Evolutionary conservation across 768 basidiomycete genomes (phyloP).

Genomic region (Multifurca ochricompacta): DNA sequence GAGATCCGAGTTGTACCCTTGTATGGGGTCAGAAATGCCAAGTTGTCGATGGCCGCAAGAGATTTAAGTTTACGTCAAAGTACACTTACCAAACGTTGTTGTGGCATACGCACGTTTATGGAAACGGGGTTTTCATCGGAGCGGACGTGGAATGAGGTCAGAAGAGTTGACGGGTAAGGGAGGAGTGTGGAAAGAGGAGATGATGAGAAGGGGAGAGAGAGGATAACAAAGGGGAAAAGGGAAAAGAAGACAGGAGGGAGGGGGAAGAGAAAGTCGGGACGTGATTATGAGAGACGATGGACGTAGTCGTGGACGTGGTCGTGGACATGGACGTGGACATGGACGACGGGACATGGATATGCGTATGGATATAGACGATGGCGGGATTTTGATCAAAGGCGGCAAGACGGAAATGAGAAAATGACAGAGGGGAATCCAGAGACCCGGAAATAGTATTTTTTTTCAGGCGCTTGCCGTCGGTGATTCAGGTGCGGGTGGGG

Average conservation of each 20-base stretch:
- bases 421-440: background rate
- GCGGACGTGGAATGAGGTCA: conserved; percentile 6
- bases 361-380: background rate
- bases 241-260: background rate
- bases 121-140: conserved; percentile 9
- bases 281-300: too few species aligned
- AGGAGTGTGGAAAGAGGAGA: background rate
- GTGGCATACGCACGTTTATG: conserved; percentile 2
- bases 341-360: background rate
- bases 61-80: conserved; percentile 15
- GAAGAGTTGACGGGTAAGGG: too few species aligned
- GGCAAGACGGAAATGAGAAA: conserved; percentile 13
- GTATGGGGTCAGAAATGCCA: conserved; percentile 2
- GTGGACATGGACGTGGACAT: background rate
- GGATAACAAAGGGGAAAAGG: background rate
- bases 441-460: background rate
- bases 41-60: conserved; percentile 4
- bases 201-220: background rate
- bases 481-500: too few species aligned
- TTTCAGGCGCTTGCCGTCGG: background rate
- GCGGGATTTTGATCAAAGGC: background rate
- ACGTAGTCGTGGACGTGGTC: background rate
- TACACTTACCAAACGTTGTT: background rate
- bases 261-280: background rate
- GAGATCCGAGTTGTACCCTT: background rate